Evolutionary conservation across 192 early-diverging fungal genomes (phyloP).

Genomic region (Linnemannia hyalina): DNA sequence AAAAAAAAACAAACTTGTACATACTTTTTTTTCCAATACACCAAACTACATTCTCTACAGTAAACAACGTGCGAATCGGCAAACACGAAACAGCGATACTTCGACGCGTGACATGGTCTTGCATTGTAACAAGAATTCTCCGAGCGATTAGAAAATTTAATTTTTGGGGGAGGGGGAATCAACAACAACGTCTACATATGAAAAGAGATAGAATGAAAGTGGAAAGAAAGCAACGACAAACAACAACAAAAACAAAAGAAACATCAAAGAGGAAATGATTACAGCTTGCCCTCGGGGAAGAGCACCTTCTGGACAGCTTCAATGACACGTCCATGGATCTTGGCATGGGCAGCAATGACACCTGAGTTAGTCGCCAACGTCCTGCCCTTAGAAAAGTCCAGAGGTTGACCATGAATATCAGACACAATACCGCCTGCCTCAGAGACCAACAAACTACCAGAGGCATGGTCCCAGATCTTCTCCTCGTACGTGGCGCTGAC

Average conservation of each 20-base stretch:
- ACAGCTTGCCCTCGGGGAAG: conserved; percentile 54
- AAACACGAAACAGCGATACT: background rate
- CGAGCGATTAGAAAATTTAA: background rate
- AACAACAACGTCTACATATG: background rate
- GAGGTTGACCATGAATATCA: conserved; percentile 84
- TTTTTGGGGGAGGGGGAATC: background rate
- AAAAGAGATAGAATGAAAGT: too few species aligned
- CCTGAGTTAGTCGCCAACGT: conserved; percentile 89
- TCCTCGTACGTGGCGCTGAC: conserved; percentile 86
- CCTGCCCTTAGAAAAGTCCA: conserved; percentile 93
- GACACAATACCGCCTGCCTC: conserved; percentile 94
- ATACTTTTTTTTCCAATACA: background rate
- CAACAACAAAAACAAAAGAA: background rate
- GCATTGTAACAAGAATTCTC: background rate
- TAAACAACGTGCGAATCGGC: background rate
- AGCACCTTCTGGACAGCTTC: conserved; percentile 79
- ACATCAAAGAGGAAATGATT: background rate
- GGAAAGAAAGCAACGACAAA: background rate
- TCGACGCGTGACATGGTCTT: background rate
- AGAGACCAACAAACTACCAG: conserved; percentile 87
- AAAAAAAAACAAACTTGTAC: background rate
- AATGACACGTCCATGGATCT: conserved; percentile 83
- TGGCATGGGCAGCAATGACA: conserved; percentile 84
- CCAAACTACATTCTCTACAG: background rate
- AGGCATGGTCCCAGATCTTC: conserved; percentile 99